These are phyloP conservation scores for Aspergillus egyptiacus DNA, from an alignment of 495 filamentous ascomycete genomes.

Conservation along the genomic window DNA sequence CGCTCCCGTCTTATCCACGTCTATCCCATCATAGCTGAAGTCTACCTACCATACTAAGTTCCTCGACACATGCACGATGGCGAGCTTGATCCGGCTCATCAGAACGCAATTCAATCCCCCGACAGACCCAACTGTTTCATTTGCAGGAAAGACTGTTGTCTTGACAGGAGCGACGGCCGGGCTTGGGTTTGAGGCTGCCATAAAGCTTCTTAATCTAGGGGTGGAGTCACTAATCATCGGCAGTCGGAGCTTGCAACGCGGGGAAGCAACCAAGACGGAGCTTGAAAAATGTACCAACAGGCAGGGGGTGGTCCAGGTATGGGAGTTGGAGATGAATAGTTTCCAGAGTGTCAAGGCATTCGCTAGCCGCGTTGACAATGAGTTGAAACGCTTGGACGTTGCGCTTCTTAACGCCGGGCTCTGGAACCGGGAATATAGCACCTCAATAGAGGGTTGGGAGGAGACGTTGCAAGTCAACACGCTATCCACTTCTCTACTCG, in stretches of 20 bases:
- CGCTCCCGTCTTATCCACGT: no score
- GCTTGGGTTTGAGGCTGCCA: conserved; percentile 43
- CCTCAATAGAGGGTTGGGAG: conserved; percentile 47
- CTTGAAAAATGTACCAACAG: conserved; percentile 42
- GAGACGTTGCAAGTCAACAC: conserved; percentile 53
- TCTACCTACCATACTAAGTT: background rate
- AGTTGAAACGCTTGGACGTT: conserved; percentile 35
- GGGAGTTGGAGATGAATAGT: conserved; percentile 49
- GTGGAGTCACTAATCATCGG: conserved; percentile 40
- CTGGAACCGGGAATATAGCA: conserved; percentile 30
- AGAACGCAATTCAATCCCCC: conserved; percentile 36
- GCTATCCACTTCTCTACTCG: conserved; percentile 52
- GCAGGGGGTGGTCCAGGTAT: conserved; percentile 41
- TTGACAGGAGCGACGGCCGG: conserved; percentile 53
- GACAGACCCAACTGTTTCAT: conserved; percentile 31
- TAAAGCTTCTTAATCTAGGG: conserved; percentile 41
- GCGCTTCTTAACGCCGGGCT: conserved; percentile 44
- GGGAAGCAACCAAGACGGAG: conserved; percentile 37
- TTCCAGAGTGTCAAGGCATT: conserved; percentile 47
- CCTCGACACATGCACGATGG: conserved; percentile 23
- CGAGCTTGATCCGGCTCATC: conserved; percentile 33
- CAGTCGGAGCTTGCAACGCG: conserved; percentile 38
- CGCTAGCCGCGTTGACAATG: conserved; percentile 33
- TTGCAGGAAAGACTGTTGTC: conserved; percentile 47
- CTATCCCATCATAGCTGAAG: no score